Base-by-base conservation (phyloP, 2,329 filamentous ascomycete genomes). In the Colletotrichum sp. region DNA sequence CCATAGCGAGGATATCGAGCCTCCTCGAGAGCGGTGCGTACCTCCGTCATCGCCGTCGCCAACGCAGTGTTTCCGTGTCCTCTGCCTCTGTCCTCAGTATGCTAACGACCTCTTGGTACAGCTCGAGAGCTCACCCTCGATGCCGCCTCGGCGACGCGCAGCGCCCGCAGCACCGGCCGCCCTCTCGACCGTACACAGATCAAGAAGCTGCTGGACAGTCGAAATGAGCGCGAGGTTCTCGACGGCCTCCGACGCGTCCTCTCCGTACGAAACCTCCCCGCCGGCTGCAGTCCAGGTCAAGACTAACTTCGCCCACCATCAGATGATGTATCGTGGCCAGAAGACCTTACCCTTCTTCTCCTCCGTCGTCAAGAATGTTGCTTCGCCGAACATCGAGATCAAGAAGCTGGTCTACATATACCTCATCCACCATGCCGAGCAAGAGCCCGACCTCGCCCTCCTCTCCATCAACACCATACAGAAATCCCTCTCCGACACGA, bases 351-450 rank as follows among this genome's bases (percentile, higher is more conserved):
- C 95, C 26, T 98, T 96, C 89, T 99, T 99, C 89, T 98, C 96
- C n/a, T 94, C 96, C 28, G 94, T 99, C 71, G 95, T 99, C 84
- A 99, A 99, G 88, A 99, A 99, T 80, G 95, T 98, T 75, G 96
- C 96, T 32, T 98, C 95, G 48, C 94, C 96, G 16, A 98, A 96
- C 81, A 90, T 98, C 80, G 96, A 98, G 82, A 96, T 99, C 85
- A 98, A 98, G 87, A 99, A 99, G 85, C 92, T 99, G 72, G 97
- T 99, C 77, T 99, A 99, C 88, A 98, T 98, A 83, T 99, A 98
- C 86, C 93, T 99, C 77, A 94, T 99, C 76, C 95, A 98, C 83
- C 96, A 99, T 90, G 97, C 97, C 83, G 97, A 99, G 84, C 93
- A 96, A 78, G 97, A 99, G 82, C 97, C 96, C 74, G 97, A 99